A percentile compares a stretch with the other conserved stretches of the same genome.
Evolutionary conservation across 495 filamentous ascomycete species (phyloP).

Genomic region (Penicillium cinerascens): DNA sequence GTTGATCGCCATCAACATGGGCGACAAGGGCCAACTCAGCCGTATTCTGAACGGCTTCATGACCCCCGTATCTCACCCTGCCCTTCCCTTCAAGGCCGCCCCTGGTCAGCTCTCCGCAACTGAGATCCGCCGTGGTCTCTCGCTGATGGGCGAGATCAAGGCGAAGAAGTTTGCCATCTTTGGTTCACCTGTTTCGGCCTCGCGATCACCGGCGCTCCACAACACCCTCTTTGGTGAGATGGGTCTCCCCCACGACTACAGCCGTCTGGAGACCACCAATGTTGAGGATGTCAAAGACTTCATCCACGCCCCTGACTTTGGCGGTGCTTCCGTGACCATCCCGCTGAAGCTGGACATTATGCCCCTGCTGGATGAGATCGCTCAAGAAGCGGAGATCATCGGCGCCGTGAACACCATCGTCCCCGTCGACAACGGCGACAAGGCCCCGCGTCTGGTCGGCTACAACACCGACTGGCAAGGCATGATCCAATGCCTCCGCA

Average conservation of each 20-base stretch:
- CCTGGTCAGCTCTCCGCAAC: slow-evolving; percentile 90
- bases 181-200: slow-evolving; percentile 75
- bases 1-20: slow-evolving; percentile 96
- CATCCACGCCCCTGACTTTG: slow-evolving; percentile 71
- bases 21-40: slow-evolving; percentile 79
- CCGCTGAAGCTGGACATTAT: slow-evolving; percentile 91
- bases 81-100: slow-evolving; percentile 85
- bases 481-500: slow-evolving; percentile 78
- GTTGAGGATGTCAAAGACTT: slow-evolving; percentile 60
- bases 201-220: slow-evolving; percentile 83
- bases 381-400: slow-evolving; percentile 73
- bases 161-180: slow-evolving; percentile 80
- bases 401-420: slow-evolving; percentile 96
- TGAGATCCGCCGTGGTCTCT: slow-evolving; percentile 77
- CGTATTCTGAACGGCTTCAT: slow-evolving; percentile 88
- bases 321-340: slow-evolving; percentile 92
- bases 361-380: slow-evolving; percentile 72
- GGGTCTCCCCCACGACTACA: slow-evolving; percentile 87
- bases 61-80: slow-evolving; percentile 91
- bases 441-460: slow-evolving; percentile 60
- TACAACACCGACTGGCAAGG: slow-evolving; percentile 97
- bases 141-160: slow-evolving; percentile 75
- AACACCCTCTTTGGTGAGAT: slow-evolving; percentile 75
- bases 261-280: slow-evolving; percentile 71
- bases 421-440: slow-evolving; percentile 34